Conservation (phyloP, 2,329 filamentous ascomycete genomes). For the Stenocarpella maydis region DNA sequence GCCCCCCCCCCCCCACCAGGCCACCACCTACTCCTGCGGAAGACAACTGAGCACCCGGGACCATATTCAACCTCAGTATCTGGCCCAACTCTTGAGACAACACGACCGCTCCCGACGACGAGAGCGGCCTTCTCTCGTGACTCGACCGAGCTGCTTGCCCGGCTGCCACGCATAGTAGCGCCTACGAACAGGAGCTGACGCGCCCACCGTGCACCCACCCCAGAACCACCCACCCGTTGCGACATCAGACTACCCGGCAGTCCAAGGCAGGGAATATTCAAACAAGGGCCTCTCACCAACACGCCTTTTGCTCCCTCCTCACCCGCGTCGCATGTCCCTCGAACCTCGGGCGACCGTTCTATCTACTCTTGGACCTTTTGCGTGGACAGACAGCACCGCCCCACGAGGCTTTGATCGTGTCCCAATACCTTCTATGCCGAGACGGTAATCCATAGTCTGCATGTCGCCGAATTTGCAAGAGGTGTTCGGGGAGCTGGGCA, state of each 20-base stretch:
- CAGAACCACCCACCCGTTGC: neutral
- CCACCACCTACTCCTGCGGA: neutral
- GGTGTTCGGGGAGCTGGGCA: conserved; percentile 77
- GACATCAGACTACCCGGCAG: neutral
- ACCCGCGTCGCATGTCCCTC: too few relatives aligned
- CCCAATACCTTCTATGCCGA: conserved; percentile 17
- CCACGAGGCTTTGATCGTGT: conserved; percentile 29
- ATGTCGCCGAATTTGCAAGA: conserved; percentile 72
- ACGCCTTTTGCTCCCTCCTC: too few relatives aligned
- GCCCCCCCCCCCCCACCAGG: conserved; percentile 8
- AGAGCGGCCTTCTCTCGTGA: neutral
- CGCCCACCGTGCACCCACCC: neutral
- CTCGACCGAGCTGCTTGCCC: conserved; percentile 22
- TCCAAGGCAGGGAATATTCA: neutral
- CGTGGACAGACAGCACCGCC: conserved; percentile 2
- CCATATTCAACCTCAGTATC: neutral
- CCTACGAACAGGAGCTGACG: neutral
- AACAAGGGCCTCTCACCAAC: neutral
- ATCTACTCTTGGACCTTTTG: neutral
- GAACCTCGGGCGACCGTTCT: neutral
- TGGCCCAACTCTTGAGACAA: neutral
- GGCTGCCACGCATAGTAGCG: conserved; percentile 15
- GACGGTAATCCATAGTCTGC: conserved; percentile 35
- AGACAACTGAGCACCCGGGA: conserved; percentile 3
- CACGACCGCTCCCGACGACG: conserved; percentile 13